Percentiles rank a stretch among this genome's conserved stretches.
These are phyloP conservation scores for Metarhizium robertsii DNA, from an alignment of 2,329 filamentous ascomycete genomes.

Conservation along the genomic window DNA sequence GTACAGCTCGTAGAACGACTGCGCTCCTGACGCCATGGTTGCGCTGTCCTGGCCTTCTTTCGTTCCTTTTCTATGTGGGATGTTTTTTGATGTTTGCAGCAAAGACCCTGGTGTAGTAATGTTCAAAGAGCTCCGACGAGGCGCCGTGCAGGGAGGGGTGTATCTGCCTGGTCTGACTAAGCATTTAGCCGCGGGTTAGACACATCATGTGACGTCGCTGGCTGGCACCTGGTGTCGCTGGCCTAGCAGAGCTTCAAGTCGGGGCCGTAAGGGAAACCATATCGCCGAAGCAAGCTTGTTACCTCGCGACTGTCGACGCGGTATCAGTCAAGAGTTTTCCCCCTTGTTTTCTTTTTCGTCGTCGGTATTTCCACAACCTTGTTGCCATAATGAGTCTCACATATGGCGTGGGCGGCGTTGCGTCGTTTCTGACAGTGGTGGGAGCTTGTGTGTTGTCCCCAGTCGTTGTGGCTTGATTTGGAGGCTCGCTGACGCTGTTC, in stretches of 20 bases:
- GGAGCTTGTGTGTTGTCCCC: constrained; percentile 59
- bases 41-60: not conserved
- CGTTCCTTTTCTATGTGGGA: not conserved
- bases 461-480: not conserved
- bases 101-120: not conserved
- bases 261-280: not conserved
- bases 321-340: too few species aligned
- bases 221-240: not conserved
- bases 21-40: constrained; percentile 38
- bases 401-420: constrained; percentile 61
- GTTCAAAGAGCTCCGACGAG: not conserved
- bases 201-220: constrained; percentile 28
- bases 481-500: not conserved
- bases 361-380: not conserved
- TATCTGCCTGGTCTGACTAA: not conserved
- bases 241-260: not conserved
- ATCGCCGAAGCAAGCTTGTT: not conserved
- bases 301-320: too few species aligned
- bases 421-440: constrained; percentile 60
- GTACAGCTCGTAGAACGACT: constrained; percentile 87
- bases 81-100: not conserved
- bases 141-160: not conserved
- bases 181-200: not conserved
- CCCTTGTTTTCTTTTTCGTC: not conserved
- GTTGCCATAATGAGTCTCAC: constrained; percentile 55